Evolutionary conservation across 345 rosid genomes (phyloP).

Genomic region (Dipteronia sinensis): DNA sequence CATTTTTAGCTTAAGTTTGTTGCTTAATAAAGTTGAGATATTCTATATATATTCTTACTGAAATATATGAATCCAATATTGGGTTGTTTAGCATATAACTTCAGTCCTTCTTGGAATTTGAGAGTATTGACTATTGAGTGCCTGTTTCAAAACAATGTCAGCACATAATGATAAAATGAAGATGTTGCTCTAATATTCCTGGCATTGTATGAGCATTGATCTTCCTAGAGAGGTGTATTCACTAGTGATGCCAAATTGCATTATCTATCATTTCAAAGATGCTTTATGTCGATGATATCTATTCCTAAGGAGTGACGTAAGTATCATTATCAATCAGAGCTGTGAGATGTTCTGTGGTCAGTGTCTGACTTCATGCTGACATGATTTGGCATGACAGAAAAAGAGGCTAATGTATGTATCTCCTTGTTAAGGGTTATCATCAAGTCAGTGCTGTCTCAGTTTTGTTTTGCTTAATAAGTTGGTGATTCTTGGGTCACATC

Average conservation of each 20-base stretch:
- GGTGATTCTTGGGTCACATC: background rate
- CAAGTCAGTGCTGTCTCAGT: background rate
- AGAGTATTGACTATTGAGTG: background rate
- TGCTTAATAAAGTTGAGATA: background rate
- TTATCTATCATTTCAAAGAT: background rate
- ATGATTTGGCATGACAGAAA: background rate
- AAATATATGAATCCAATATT: background rate
- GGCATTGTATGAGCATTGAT: background rate
- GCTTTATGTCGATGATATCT: background rate
- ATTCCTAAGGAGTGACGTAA: background rate
- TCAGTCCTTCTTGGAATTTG: background rate
- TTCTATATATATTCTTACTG: background rate
- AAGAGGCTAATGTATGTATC: background rate
- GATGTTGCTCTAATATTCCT: background rate
- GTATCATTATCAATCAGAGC: background rate
- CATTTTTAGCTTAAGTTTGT: background rate
- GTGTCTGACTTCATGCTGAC: constrained; percentile 8
- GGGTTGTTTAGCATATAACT: background rate
- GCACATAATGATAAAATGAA: background rate
- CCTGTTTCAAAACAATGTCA: background rate
- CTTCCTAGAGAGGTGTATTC: background rate
- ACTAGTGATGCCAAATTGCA: background rate
- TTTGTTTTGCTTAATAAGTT: background rate
- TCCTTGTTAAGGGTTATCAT: background rate
- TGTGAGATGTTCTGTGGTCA: background rate